Base-by-base conservation (phyloP, 2,329 filamentous ascomycete genomes). In the Diplodia seriata region DNA sequence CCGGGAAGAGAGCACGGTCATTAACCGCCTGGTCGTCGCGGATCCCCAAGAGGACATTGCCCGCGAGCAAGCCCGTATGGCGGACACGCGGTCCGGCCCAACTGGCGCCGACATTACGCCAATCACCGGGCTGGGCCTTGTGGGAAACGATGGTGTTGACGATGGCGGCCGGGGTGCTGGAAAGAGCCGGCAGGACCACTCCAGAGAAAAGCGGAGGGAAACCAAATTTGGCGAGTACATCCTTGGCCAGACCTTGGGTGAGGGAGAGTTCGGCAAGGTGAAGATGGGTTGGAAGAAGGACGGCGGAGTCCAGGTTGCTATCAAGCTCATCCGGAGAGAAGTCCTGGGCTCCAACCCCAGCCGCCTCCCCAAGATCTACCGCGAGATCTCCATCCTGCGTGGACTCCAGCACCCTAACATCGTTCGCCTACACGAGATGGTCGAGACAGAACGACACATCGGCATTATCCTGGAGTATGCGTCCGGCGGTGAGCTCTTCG, bases 401-500 rank as follows among this genome's bases (percentile, higher is more conserved):
- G 92, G 90, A 73, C 89, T 96, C 54, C 91, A 94, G 50, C 95
- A 99, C 79, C 94, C 94, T 23, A 99, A 99, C 78, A 99, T 99
- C 77, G 95, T 99, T 65, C 90, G 92, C 70, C 84, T 99, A 63
- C 94, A 98, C 80, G 96, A 99, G 81, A 98, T 99, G 92, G 94
- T 97, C 36, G 94, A 98, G 80, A 98, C 95, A 0, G 94, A 98
- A 76, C 89, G 93, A 71, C 93, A 98, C 74, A 99, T 98, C 79
- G 95, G 95, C 72, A 98, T 99, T 75, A 97, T 99, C 73, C 87
- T 99, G 74, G 95, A 99, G 81, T 99, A 99, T 77, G 95, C 95
- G 5, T 99, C 95, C 0, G 95, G 95, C 23, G 95, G 95, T 69
- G 95, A 99, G 80, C 87, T 99, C 2, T 99, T 99, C 79, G 95